These are phyloP conservation scores for Niveomyces coronatus DNA, from an alignment of 2,329 filamentous ascomycete genomes.

Conservation along the genomic window DNA sequence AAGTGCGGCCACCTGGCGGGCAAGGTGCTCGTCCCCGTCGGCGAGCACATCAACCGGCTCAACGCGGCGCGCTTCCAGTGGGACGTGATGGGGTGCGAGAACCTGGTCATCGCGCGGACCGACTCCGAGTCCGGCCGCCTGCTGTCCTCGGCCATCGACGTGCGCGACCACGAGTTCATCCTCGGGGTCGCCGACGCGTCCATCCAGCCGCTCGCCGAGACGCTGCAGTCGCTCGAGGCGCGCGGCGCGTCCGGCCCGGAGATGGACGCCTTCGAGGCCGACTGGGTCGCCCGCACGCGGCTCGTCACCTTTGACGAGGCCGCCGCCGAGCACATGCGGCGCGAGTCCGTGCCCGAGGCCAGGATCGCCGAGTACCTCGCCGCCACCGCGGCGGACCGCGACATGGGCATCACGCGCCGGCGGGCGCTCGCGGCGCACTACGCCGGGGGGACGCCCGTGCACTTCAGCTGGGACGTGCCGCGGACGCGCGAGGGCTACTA, in stretches of 20 bases:
- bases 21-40: slow-evolving; percentile 86
- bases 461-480: slow-evolving; percentile 43
- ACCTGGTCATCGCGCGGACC: slow-evolving; percentile 86
- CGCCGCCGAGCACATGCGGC: slow-evolving; percentile 61
- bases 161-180: slow-evolving; percentile 94
- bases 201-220: slow-evolving; percentile 76
- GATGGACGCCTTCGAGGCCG: slow-evolving; percentile 75
- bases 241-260: slow-evolving; percentile 66
- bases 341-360: slow-evolving; percentile 52
- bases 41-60: slow-evolving; percentile 93
- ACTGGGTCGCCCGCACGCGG: slow-evolving; percentile 79
- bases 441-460: slow-evolving; percentile 39
- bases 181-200: slow-evolving; percentile 68
- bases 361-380: slow-evolving; percentile 58
- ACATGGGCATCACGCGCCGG: slow-evolving; percentile 70
- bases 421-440: slow-evolving; percentile 60
- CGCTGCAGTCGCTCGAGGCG: slow-evolving; percentile 80
- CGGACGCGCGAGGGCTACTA: slow-evolving; percentile 91
- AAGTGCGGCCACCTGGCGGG: slow-evolving; percentile 96
- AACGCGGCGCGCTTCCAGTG: slow-evolving; percentile 91
- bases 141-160: slow-evolving; percentile 82
- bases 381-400: slow-evolving; percentile 50
- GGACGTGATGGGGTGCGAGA: slow-evolving; percentile 96
- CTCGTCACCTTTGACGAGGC: slow-evolving; percentile 91
- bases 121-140: slow-evolving; percentile 92